Evolutionary conservation across 306 rosid genomes (phyloP), one percentile per base, ranked within the genome.

Genomic region (Sicyos edulis): DNA sequence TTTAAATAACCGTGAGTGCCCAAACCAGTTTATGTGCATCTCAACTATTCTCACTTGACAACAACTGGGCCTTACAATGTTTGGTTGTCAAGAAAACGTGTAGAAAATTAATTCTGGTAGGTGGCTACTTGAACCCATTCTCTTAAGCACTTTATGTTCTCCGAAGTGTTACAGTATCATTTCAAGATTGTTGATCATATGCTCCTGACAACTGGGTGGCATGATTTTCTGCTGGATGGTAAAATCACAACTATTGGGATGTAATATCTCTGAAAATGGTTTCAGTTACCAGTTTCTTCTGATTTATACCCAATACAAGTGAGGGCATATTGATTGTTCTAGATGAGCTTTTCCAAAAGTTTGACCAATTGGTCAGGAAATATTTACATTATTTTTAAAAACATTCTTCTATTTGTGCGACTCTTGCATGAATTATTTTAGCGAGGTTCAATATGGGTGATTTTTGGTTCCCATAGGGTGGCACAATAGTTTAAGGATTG

Each of bases 361-460:
- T 67, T 24, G 10, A 67, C 20, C 56, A 2, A 47, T 49, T 67
- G 13, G 40, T 44, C 15, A 45, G 53, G 10, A 32, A 49, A 5
- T 42, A 68, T 6, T 47, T 22, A 12, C 34, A 14, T 21, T 22
- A 24, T 22, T 22, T 68, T 47, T 50, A 49, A 13, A 21, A 19
- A 47, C 11, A 45, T 66, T 49, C 14, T 47, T 16, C 55, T 14
- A 8, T 34, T 9, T 61, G 47, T 63, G 50, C 13, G 14, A 47
- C 57, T 49, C 72, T 24, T 68, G 57, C 32, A 20, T 6, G 29
- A 26, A 47, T 22, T 7, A 24, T 49, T 68, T 15, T 24, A 24
- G 49, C 51, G 56, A 49, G 72, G 57, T 22, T 67, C 56, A 67
- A 47, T 37, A 47, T 20, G 54, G 54, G 54, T 67, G 56, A 47